phyloP scores from a whole-genome alignment of 2,329 filamentous ascomycete species.

The Trichoderma arundinaceum region DNA sequence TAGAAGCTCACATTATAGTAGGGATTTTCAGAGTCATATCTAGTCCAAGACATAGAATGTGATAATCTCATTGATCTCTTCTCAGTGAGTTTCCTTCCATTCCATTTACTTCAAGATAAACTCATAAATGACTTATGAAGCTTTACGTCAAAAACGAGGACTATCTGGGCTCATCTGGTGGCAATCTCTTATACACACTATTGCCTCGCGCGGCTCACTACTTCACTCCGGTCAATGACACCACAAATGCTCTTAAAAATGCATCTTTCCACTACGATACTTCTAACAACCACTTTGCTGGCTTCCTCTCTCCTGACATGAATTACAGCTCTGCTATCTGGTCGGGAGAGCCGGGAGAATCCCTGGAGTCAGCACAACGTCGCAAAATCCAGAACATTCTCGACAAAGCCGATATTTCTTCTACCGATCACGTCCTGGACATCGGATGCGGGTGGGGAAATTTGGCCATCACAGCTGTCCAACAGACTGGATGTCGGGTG shows the following conservation, averaged over 20 bases:
- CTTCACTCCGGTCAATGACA: constrained; percentile 20
- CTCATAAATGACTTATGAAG: neutral
- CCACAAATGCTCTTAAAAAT: constrained; percentile 21
- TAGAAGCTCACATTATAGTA: neutral
- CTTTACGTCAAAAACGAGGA: constrained; percentile 27
- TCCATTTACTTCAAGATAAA: neutral
- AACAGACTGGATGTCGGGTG: constrained; percentile 67
- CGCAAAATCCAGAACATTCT: constrained; percentile 72
- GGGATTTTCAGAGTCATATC: constrained; percentile 34
- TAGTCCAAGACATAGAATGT: constrained; percentile 32
- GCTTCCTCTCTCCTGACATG: constrained; percentile 33
- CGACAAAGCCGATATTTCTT: constrained; percentile 64
- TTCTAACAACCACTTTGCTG: constrained; percentile 31
- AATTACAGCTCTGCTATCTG: constrained; percentile 33
- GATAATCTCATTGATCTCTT: constrained; percentile 30
- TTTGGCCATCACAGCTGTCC: constrained; percentile 71
- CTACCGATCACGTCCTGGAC: constrained; percentile 70
- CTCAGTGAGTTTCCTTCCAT: constrained; percentile 4
- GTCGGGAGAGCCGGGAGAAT: constrained; percentile 50
- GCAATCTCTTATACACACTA: constrained; percentile 16
- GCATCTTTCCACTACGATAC: constrained; percentile 33
- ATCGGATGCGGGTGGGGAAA: constrained; percentile 78
- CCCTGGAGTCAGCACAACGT: constrained; percentile 67
- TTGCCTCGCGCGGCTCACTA: constrained; percentile 18
- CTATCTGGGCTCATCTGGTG: constrained; percentile 13